Base-by-base conservation (phyloP, 2,329 filamentous ascomycete genomes). In the Aspergillus hiratsukae region DNA sequence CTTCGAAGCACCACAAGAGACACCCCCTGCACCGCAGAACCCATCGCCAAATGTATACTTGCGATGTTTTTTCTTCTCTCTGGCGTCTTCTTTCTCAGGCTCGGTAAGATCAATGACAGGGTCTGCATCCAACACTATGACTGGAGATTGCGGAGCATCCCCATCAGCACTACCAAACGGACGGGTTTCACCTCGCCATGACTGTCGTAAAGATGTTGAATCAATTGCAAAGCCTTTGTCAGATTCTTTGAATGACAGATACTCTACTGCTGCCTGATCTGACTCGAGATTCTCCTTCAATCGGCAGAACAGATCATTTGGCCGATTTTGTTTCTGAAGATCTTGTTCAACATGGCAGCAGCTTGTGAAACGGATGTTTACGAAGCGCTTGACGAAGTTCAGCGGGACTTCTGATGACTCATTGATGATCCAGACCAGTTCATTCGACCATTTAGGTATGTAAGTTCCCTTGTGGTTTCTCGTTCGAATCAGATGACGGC, bases 1-100 rank as follows among this genome's bases (percentile, higher is more conserved):
- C 50, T 75, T 66, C 11, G 67, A 56, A 0, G 88, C 88, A 0
- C 88, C 90, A 2, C 81, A 75, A 0, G 88, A 88, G 1, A 84
- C 83, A 4, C 90, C 90, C 0, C 90, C 89, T 1, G 83, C 87
- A 1, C 90, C 89, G 35, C 84, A 88, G 60, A 90, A 94, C 0
- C 82, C 80, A 65, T 94, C 90, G 1, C 84, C 87, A 25, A 87
- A 83, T 0, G 85, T 88, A 58, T 90, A 90, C 41, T 75, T 77
- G 3, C 64, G 60, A 14, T 41, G 40, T n/a, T 9, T 49, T 28
- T 21, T 56, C 11, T 37, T 27, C 1, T 50, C 83, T 1, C 35
- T 14, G 3, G 46, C 23, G 3, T 37, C 40, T 6, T 56, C 28
- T 80, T 0, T 70, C 70, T 51, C 66, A 49, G 59, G 35, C 1